phyloP scores from a whole-genome alignment of 495 filamentous ascomycete genomes.

The Cercophora scortea region DNA sequence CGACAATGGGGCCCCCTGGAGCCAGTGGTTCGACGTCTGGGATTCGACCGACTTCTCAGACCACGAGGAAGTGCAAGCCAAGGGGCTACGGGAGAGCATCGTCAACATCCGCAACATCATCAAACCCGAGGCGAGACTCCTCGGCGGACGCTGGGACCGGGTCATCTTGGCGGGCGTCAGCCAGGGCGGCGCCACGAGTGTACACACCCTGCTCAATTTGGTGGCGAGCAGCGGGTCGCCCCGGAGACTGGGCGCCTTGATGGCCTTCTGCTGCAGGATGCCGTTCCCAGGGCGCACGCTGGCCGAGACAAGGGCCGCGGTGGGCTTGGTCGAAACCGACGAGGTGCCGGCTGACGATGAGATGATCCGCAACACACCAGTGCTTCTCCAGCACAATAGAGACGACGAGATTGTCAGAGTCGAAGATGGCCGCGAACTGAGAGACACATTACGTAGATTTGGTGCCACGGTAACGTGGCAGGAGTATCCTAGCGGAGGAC shows the following conservation, averaged over 20 bases:
- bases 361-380: slow-evolving; percentile 21
- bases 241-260: slow-evolving; percentile 29
- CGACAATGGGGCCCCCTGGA: slow-evolving; percentile 24
- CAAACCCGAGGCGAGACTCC: slow-evolving; percentile 15
- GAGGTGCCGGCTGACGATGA: not conserved
- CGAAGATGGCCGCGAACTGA: slow-evolving; percentile 32
- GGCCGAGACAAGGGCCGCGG: slow-evolving; percentile 15
- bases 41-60: slow-evolving; percentile 20
- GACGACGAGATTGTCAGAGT: slow-evolving; percentile 44
- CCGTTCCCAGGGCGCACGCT: slow-evolving; percentile 36
- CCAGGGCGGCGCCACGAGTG: slow-evolving; percentile 36
- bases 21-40: slow-evolving; percentile 38
- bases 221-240: slow-evolving; percentile 4
- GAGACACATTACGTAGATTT: slow-evolving; percentile 27
- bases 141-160: slow-evolving; percentile 21
- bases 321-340: slow-evolving; percentile 5
- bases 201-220: slow-evolving; percentile 33
- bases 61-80: slow-evolving; percentile 23
- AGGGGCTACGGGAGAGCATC: slow-evolving; percentile 21
- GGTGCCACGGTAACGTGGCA: slow-evolving; percentile 41
- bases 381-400: slow-evolving; percentile 47
- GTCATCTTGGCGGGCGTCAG: slow-evolving; percentile 29
- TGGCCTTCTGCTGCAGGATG: slow-evolving; percentile 51
- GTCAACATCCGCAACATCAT: slow-evolving; percentile 13
- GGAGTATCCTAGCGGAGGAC: slow-evolving; percentile 45